A percentile compares a stretch with the other conserved stretches of the same genome.
Evolutionary conservation across 1,284 basidiomycete species (phyloP).

Genomic region (Melampsora larici-populina): DNA sequence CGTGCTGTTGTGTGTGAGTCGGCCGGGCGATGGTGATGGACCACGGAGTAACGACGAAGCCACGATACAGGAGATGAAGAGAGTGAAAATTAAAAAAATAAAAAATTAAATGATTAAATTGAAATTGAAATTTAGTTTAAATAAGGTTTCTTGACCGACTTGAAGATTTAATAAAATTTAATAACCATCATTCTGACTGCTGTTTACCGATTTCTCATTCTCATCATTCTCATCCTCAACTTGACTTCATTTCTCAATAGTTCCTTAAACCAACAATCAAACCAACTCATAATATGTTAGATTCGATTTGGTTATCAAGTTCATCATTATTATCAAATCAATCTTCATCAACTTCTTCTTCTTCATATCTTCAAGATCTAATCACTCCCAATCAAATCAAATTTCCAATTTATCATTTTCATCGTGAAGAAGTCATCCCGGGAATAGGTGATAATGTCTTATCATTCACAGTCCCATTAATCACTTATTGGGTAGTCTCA

Average conservation of each 20-base stretch:
- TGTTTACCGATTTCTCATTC: not conserved
- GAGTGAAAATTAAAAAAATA: too few species aligned
- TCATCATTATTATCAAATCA: not conserved
- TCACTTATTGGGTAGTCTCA: constrained; percentile 86
- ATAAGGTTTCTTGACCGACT: not conserved
- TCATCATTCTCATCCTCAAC: not conserved
- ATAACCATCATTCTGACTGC: too few species aligned
- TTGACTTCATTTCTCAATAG: not conserved
- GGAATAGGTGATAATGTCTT: constrained; percentile 70
- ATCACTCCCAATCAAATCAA: constrained; percentile 8
- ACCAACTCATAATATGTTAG: not conserved
- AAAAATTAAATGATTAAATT: not conserved
- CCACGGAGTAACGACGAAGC: too few species aligned
- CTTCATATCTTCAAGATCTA: not conserved
- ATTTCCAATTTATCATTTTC: constrained; percentile 58
- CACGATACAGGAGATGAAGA: too few species aligned
- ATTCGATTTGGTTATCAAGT: not conserved
- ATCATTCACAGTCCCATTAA: constrained; percentile 70
- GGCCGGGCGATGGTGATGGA: too few species aligned
- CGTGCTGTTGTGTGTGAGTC: too few species aligned
- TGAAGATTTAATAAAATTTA: not conserved
- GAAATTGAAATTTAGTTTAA: not conserved
- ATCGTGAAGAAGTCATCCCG: constrained; percentile 61
- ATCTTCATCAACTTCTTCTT: too few species aligned
- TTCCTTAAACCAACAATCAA: not conserved